Evolutionary conservation across 2,329 filamentous ascomycete species (phyloP), one percentile per base, ranked within the genome.

Genomic region (Grosmannia huntii): DNA sequence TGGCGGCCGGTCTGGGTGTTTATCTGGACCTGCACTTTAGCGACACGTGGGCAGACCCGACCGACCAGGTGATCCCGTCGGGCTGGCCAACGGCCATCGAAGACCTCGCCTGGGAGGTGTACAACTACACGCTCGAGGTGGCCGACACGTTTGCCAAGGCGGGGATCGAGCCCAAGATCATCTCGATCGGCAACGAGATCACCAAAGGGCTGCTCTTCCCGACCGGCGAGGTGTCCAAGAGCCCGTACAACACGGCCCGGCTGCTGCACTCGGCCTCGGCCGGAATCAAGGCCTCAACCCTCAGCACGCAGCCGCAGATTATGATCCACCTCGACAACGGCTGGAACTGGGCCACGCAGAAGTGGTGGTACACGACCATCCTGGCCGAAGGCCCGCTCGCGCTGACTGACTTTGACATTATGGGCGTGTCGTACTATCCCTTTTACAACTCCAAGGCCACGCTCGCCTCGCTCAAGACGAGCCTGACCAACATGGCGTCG

Each of bases 281-380:
- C 59, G 86, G 81, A 2, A 77, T 90, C 65, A 86, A 83, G 64
- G 82, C 86, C 11, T 62, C 60, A 83, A 82, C 7, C 85, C 82
- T 0, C 76, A 89, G 65, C 85, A 83, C 64, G 1, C 55, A 55
- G 58, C 61, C 61, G 27, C 9, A 50, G 31, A 59, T 62, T 68
- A 83, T 89, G 82, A 80, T 89, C 48, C 86, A 89, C 65, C 75
- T 89, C 4, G 85, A 89, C 68, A 85, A 87, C 65, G 86, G 86
- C n/a, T 90, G 85, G 83, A 77, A 85, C 62, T 87, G 81, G 82
- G 73, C 70, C 4, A 78, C 79, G 3, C 85, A 89, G 66, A 71
- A 85, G 61, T 84, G 76, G 54, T 70, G 66, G 60, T 89, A 88
- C 70, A 76, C 77, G 27, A 73, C 72, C 3, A 77, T 85, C 0